Conservation (phyloP, 495 filamentous ascomycete species). For the Trichoderma reesei region DNA sequence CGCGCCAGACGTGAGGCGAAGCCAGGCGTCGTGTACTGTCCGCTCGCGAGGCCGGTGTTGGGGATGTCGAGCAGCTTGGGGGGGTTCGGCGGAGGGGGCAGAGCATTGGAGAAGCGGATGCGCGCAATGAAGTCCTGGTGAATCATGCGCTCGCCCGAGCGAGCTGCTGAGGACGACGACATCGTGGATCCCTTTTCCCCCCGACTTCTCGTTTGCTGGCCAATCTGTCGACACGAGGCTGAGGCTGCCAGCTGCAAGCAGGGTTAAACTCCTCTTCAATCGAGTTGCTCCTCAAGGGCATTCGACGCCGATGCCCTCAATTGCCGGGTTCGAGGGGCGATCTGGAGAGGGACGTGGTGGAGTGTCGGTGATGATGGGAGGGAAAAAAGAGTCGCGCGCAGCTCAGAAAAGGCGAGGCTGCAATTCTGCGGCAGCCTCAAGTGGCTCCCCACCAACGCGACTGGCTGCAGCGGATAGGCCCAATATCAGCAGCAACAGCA, state of each 20-base stretch:
- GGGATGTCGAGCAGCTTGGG: slow-evolving; percentile 96
- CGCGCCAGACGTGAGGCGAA: slow-evolving; percentile 82
- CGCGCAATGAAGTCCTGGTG: slow-evolving; percentile 96
- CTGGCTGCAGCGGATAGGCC: neutral
- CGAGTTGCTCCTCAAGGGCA: neutral
- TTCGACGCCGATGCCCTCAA: neutral
- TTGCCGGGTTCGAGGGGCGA: slow-evolving; percentile 26
- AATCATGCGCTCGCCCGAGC: slow-evolving; percentile 50
- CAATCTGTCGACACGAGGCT: neutral
- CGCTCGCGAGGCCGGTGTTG: slow-evolving; percentile 71
- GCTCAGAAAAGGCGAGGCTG: slow-evolving; percentile 1
- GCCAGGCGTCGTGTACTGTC: slow-evolving; percentile 73
- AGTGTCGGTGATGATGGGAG: neutral
- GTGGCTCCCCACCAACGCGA: slow-evolving; percentile 4
- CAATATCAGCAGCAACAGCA: no score
- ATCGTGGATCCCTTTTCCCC: slow-evolving; percentile 8
- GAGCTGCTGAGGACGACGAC: slow-evolving; percentile 25
- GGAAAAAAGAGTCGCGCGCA: neutral
- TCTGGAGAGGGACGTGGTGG: slow-evolving; percentile 15
- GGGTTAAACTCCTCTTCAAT: no score
- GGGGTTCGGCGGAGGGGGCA: slow-evolving; percentile 84
- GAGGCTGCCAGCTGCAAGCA: no score
- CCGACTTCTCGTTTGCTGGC: neutral
- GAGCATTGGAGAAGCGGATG: slow-evolving; percentile 85
- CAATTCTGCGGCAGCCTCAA: slow-evolving; percentile 1